Percentiles rank a stretch among this genome's conserved stretches.
phyloP scores from a whole-genome alignment of 2,329 filamentous ascomycete genomes.

The Bertia moriformis region DNA sequence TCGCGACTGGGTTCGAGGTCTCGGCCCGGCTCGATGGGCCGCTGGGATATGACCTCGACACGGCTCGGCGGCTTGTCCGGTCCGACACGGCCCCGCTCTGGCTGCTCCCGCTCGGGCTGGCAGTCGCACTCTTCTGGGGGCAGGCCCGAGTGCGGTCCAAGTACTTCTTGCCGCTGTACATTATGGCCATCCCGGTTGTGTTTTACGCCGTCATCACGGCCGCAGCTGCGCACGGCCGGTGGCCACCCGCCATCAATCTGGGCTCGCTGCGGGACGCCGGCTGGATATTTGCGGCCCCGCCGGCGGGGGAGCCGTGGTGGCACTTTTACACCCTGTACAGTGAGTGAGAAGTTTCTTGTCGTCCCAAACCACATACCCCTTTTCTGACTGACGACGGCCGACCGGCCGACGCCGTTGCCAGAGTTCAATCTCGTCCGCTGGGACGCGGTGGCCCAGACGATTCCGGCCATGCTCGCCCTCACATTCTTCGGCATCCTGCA shows the following conservation, averaged over 20 bases:
- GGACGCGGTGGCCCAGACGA: conserved; percentile 66
- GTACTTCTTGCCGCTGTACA: conserved; percentile 75
- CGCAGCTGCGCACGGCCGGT: too few relatives aligned
- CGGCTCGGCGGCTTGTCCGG: conserved; percentile 59
- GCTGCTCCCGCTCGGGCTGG: conserved; percentile 64
- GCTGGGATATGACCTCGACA: conserved; percentile 66
- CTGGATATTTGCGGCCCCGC: conserved; percentile 85
- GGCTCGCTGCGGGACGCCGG: conserved; percentile 55
- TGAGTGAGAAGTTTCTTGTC: too few relatives aligned
- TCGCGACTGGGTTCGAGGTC: conserved; percentile 85
- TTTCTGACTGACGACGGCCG: conserved; percentile 5
- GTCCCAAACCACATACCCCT: too few relatives aligned
- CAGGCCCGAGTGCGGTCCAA: conserved; percentile 68
- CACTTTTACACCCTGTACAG: conserved; percentile 93
- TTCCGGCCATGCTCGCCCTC: conserved; percentile 89
- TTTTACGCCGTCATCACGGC: conserved; percentile 61
- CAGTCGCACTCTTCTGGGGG: conserved; percentile 60
- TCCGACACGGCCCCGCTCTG: conserved; percentile 67
- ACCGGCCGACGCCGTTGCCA: conserved; percentile 17
- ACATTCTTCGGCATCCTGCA: conserved; percentile 96
- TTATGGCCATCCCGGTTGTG: conserved; percentile 59
- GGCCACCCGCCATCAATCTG: too few relatives aligned
- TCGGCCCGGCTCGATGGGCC: conserved; percentile 77
- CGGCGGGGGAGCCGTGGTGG: conserved; percentile 81
- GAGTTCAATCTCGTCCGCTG: conserved; percentile 72